Evolutionary conservation across 1,284 basidiomycete species (phyloP).

Genomic region (Malassezia furfur): DNA sequence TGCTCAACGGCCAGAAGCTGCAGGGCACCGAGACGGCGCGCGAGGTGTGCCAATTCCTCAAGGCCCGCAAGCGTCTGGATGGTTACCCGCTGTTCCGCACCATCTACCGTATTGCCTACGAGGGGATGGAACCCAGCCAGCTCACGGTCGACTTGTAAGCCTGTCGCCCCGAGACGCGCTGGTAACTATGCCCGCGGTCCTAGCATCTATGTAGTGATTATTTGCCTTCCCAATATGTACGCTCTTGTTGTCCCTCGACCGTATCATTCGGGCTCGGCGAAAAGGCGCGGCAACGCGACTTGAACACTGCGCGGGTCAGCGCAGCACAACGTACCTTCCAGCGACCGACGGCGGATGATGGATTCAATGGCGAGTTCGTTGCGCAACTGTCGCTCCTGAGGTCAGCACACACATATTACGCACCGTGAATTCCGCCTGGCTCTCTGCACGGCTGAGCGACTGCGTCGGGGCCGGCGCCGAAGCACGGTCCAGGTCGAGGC

Average conservation of each 20-base stretch:
- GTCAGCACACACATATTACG: slow-evolving; percentile 12
- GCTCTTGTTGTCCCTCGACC: slow-evolving; percentile 22
- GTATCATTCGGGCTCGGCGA: slow-evolving; percentile 13
- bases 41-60: slow-evolving; percentile 53
- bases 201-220: slow-evolving; percentile 1
- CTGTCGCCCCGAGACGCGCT: too few species aligned
- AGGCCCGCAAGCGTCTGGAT: slow-evolving; percentile 51
- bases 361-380: slow-evolving; percentile 39
- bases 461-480: not conserved
- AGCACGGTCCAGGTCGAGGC: slow-evolving; percentile 26
- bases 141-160: slow-evolving; percentile 43
- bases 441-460: slow-evolving; percentile 4
- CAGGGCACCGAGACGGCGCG: slow-evolving; percentile 55
- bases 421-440: slow-evolving; percentile 15
- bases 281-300: slow-evolving; percentile 34
- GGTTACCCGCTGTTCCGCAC: slow-evolving; percentile 55
- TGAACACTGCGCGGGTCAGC: slow-evolving; percentile 20
- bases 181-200: not conserved
- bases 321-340: slow-evolving; percentile 21
- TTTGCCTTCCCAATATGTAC: slow-evolving; percentile 26
- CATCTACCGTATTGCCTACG: slow-evolving; percentile 47
- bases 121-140: slow-evolving; percentile 48
- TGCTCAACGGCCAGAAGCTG: slow-evolving; percentile 56
- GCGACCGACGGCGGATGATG: slow-evolving; percentile 32
- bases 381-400: slow-evolving; percentile 26